These are phyloP conservation scores for Ogataea dorogensis DNA, from an alignment of 805 yeast genomes.

Conservation along the genomic window DNA sequence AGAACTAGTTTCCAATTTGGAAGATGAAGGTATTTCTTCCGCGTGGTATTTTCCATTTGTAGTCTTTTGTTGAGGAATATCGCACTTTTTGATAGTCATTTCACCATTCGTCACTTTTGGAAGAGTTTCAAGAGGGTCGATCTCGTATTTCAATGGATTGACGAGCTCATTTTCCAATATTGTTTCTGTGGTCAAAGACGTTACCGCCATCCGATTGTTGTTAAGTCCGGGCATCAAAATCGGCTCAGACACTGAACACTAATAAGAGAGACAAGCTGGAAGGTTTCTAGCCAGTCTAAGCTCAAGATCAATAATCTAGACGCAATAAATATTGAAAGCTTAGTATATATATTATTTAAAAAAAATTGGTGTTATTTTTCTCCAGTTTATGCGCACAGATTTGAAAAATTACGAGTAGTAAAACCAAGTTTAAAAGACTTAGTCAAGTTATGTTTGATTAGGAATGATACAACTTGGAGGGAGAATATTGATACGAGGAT, in stretches of 20 bases:
- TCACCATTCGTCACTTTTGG: constrained; percentile 14
- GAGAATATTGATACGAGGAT: not conserved
- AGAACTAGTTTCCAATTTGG: constrained; percentile 3
- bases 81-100: constrained; percentile 18
- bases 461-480: constrained; percentile 1
- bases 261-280: not conserved
- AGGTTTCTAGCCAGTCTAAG: not conserved
- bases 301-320: not conserved
- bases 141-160: not conserved
- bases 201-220: constrained; percentile 8
- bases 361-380: constrained; percentile 6
- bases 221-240: constrained; percentile 3
- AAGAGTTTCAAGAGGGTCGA: constrained; percentile 7
- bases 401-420: constrained; percentile 8
- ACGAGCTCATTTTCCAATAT: constrained; percentile 6
- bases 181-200: constrained; percentile 9
- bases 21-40: constrained; percentile 1
- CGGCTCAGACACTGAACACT: constrained; percentile 1
- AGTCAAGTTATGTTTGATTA: not conserved
- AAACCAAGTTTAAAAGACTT: not conserved
- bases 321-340: not conserved
- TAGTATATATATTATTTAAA: not conserved
- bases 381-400: constrained; percentile 3
- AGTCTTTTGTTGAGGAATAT: constrained; percentile 6
- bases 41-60: not conserved